phyloP scores from a whole-genome alignment of 495 filamentous ascomycete species.

The Hyaloscypha bicolor region DNA sequence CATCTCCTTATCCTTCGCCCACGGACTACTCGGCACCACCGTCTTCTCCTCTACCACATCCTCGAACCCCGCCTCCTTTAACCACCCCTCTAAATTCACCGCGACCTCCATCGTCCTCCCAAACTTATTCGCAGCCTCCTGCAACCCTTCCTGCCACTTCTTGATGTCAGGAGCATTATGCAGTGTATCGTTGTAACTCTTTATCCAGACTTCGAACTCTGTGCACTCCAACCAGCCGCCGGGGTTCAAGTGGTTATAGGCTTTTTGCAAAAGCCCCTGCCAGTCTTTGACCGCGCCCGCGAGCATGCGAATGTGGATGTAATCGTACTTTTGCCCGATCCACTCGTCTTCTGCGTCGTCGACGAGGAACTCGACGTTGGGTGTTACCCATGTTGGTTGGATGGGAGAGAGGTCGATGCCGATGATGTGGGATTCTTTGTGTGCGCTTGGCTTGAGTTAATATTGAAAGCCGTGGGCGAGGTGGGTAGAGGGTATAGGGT shows the following conservation, averaged over 20 bases:
- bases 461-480: background rate
- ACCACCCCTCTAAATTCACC: background rate
- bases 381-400: background rate
- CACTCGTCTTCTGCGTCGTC: conserved; percentile 4
- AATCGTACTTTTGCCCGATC: background rate
- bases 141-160: background rate
- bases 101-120: background rate
- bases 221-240: background rate
- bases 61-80: conserved; percentile 1
- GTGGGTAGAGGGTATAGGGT: background rate
- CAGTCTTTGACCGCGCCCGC: background rate
- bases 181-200: background rate
- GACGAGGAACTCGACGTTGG: background rate
- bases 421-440: background rate
- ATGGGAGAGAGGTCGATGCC: conserved; percentile 1
- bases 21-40: conserved; percentile 45
- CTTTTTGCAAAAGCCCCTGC: background rate
- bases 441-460: background rate
- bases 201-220: background rate
- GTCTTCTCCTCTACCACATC: conserved; percentile 33
- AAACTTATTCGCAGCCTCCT: background rate
- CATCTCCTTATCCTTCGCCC: conserved; percentile 46
- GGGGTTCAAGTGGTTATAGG: background rate
- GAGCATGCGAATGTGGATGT: background rate
- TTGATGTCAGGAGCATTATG: background rate